Conservation (phyloP, 148 eudicot genomes). For the Arbutus unedo region DNA sequence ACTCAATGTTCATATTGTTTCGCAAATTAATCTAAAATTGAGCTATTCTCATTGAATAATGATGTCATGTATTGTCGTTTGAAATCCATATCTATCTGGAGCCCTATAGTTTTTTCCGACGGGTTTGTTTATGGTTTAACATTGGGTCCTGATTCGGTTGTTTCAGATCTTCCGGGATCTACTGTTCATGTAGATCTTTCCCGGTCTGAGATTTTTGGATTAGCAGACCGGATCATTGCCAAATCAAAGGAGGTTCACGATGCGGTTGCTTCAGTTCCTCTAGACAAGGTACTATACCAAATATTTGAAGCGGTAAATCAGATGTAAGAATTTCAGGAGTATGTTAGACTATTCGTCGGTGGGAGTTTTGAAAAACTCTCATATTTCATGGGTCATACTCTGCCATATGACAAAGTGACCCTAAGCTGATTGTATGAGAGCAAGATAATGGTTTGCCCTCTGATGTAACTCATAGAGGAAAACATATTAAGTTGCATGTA, state of each 20-base stretch:
- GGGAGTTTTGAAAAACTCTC: too few relatives aligned
- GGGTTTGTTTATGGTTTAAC: background rate
- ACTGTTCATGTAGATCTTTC: conserved; percentile 60
- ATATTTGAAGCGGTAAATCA: too few relatives aligned
- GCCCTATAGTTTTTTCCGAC: background rate
- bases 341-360: background rate
- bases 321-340: background rate
- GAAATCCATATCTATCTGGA: background rate
- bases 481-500: conserved; percentile 6
- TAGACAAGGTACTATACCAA: conserved; percentile 59
- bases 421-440: background rate
- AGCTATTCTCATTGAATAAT: background rate
- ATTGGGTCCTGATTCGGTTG: conserved; percentile 5
- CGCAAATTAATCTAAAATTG: background rate
- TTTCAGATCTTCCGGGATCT: conserved; percentile 66
- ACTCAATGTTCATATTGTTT: too few relatives aligned
- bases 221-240: conserved; percentile 63
- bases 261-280: conserved; percentile 72
- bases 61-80: background rate
- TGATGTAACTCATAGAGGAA: conserved; percentile 6
- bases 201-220: conserved; percentile 54
- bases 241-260: conserved; percentile 72
- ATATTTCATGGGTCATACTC: too few relatives aligned
- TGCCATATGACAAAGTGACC: background rate
- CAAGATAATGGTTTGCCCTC: background rate